These are phyloP conservation scores for Phanerodontia chrysosporium DNA, from an alignment of 768 basidiomycete genomes.

Conservation along the genomic window DNA sequence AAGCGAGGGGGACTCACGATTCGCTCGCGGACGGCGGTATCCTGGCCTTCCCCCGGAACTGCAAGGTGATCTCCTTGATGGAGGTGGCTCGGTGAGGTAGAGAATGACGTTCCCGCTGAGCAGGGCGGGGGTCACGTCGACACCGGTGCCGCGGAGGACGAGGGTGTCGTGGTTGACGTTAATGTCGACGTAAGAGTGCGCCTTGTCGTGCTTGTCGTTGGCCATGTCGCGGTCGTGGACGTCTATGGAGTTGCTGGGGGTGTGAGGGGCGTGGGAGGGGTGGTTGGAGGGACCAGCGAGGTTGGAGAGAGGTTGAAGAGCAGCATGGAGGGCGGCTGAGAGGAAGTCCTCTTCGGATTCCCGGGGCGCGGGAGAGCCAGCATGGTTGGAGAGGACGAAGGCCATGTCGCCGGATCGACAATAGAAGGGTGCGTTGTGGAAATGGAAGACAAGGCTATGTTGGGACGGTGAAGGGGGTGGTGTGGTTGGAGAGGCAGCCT, in stretches of 20 bases:
- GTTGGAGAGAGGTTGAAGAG: constrained; percentile 25
- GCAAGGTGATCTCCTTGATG: constrained; percentile 79
- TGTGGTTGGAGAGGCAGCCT: background rate
- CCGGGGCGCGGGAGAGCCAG: constrained; percentile 7
- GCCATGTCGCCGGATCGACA: constrained; percentile 9
- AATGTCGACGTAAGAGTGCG: constrained; percentile 64
- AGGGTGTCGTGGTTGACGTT: constrained; percentile 67
- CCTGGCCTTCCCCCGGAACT: constrained; percentile 79
- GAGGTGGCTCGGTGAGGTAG: constrained; percentile 75
- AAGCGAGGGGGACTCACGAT: constrained; percentile 45
- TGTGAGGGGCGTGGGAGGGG: constrained; percentile 3
- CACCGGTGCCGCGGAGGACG: constrained; percentile 72
- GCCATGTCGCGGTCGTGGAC: constrained; percentile 2
- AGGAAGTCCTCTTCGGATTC: constrained; percentile 31
- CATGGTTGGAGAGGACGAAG: constrained; percentile 3
- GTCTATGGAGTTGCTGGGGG: constrained; percentile 4
- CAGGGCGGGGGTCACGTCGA: constrained; percentile 76
- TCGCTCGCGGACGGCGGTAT: constrained; percentile 57
- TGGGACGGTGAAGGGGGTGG: background rate
- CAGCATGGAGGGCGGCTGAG: constrained; percentile 35
- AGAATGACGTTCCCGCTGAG: constrained; percentile 82
- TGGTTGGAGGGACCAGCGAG: constrained; percentile 15
- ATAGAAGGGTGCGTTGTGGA: background rate
- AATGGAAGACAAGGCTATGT: constrained; percentile 4
- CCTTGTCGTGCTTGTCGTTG: constrained; percentile 31